Base-by-base conservation (phyloP, 345 rosid genomes). In the Aquilaria malaccensis region DNA sequence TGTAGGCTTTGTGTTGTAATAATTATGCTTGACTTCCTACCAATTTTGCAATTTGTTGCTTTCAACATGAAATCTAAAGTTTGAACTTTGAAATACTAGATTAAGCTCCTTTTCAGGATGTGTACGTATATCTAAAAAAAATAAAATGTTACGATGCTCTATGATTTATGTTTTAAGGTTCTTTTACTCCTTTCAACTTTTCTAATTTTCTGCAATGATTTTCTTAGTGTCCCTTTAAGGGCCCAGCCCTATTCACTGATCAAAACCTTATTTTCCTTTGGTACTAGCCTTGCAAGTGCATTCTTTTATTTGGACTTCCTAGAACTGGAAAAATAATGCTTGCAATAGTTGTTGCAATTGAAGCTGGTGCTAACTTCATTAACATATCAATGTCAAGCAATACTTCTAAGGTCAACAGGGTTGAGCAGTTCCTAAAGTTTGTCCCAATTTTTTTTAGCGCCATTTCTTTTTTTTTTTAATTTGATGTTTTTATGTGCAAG, bases 261-360 rank as follows among this genome's bases (percentile, higher is more conserved):
- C 14, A 9, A 52, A 33, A 14, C 13, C 64, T 15, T 33, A 22
- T 60, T 54, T 14, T 0, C 30, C 30, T 54, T 30, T 33, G 55
- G n/a, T 1, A 45, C 52, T 83, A 88, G 96, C 90, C 95, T 73
- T 84, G 88, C 79, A 86, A 88, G 77, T 95, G 95, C 55, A 88
- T 91, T 64, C 92, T 88, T 56, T 68, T 91, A 56, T 91, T 86
- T 74, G 98, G 98, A 62, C 96, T 92, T 57, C 96, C 95, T 65
- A 97, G 97, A 60, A 89, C 97, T 31, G 97, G 98, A 13, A 93
- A 90, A 75, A 93, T 97, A 30, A 87, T 93, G 90, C 88, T 90
- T 55, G 97, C 98, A 31, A 93, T 89, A 72, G 96, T 97, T 10
- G 88, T 89, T 58, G 97, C 98, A 62, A 93, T 89, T 13, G 98